Evolutionary conservation across 164 flowering plant species (phyloP).

Genomic region (Macadamia tetraphylla): DNA sequence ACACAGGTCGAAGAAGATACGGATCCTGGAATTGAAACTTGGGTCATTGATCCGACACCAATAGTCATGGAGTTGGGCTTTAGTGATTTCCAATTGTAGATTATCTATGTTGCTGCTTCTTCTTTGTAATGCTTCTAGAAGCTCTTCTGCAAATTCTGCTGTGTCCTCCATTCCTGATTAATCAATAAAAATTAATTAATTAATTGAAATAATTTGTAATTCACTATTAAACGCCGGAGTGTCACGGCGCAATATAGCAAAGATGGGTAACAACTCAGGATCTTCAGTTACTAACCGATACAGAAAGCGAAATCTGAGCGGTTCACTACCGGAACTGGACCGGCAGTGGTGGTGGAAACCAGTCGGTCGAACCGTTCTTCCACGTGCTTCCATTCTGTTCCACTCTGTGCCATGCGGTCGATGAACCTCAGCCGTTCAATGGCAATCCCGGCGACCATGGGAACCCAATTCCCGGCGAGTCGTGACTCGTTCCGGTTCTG

Average conservation of each 20-base stretch:
- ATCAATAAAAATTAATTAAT: neutral
- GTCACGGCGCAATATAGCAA: no score
- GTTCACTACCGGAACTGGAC: constrained; percentile 15
- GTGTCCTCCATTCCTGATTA: constrained; percentile 29
- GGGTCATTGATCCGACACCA: constrained; percentile 31
- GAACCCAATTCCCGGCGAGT: neutral
- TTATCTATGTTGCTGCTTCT: constrained; percentile 10
- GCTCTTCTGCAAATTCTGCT: constrained; percentile 33
- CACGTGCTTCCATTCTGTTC: constrained; percentile 26
- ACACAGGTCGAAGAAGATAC: constrained; percentile 34
- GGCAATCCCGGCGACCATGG: constrained; percentile 2
- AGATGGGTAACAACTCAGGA: no score
- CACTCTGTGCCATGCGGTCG: constrained; percentile 4
- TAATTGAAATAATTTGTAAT: no score
- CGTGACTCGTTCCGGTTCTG: neutral
- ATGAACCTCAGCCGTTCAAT: constrained; percentile 19
- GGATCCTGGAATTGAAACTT: constrained; percentile 19
- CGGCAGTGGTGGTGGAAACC: constrained; percentile 5
- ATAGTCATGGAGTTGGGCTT: constrained; percentile 19
- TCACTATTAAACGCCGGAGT: no score
- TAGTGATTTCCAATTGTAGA: constrained; percentile 19
- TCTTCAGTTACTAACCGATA: constrained; percentile 23
- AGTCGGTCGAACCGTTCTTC: constrained; percentile 34
- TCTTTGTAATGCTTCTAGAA: constrained; percentile 31
- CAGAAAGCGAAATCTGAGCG: constrained; percentile 30